Evolutionary conservation across 345 rosid species (phyloP).

Genomic region (Gossypium mustelinum): DNA sequence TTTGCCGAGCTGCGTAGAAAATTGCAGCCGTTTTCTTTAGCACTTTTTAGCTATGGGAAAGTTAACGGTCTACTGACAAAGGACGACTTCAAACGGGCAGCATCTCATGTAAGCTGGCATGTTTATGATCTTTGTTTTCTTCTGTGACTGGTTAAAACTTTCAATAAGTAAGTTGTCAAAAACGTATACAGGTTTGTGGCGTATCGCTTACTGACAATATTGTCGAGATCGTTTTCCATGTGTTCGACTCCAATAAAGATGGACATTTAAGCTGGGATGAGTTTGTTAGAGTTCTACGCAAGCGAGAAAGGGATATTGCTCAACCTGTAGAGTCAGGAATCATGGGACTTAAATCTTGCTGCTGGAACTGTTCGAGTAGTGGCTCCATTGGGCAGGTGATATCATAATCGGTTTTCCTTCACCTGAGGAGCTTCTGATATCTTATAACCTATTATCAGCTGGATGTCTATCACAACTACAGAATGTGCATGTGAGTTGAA

Average conservation of each 20-base stretch:
- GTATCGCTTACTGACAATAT: slow-evolving; percentile 58
- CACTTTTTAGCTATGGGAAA: slow-evolving; percentile 82
- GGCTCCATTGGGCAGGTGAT: slow-evolving; percentile 25
- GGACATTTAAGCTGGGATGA: slow-evolving; percentile 67
- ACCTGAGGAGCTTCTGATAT: background rate
- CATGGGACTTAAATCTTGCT: slow-evolving; percentile 40
- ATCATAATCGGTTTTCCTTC: slow-evolving; percentile 14
- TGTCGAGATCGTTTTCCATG: slow-evolving; percentile 64
- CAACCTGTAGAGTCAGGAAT: slow-evolving; percentile 53
- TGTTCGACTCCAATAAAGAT: slow-evolving; percentile 71
- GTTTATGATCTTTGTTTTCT: background rate
- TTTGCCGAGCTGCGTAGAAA: slow-evolving; percentile 78
- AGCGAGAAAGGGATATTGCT: slow-evolving; percentile 64
- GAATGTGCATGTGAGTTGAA: background rate
- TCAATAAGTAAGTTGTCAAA: background rate
- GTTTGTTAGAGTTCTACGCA: slow-evolving; percentile 57
- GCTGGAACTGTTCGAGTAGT: slow-evolving; percentile 37
- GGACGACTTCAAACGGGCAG: slow-evolving; percentile 86
- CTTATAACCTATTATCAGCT: background rate
- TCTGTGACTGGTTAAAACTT: background rate
- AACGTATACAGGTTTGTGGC: slow-evolving; percentile 60
- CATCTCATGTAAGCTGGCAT: slow-evolving; percentile 49
- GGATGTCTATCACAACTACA: background rate
- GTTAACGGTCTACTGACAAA: slow-evolving; percentile 66
- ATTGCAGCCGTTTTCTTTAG: slow-evolving; percentile 76